These are phyloP conservation scores for Candida jianshihensis DNA, from an alignment of 805 yeast genomes.

Conservation along the genomic window DNA sequence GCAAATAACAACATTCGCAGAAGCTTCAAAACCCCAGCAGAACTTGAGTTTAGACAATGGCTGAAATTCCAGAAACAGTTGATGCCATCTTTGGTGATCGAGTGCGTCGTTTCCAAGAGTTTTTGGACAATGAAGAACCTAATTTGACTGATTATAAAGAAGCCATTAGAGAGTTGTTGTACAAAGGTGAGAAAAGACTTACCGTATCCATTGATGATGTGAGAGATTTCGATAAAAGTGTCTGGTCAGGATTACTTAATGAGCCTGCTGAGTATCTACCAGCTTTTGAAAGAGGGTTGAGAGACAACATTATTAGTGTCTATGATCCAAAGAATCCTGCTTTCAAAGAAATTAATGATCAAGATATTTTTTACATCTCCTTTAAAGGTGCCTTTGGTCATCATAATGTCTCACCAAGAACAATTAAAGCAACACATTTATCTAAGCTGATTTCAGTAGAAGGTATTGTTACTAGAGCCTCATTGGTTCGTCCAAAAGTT, in stretches of 20 bases:
- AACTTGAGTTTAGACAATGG: constrained; percentile 11
- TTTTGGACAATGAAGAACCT: constrained; percentile 54
- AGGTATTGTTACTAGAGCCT: constrained; percentile 92
- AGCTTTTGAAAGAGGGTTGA: constrained; percentile 79
- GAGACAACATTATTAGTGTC: constrained; percentile 70
- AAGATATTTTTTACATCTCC: constrained; percentile 64
- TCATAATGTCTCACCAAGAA: constrained; percentile 80
- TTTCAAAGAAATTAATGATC: constrained; percentile 45
- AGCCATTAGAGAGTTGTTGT: constrained; percentile 66
- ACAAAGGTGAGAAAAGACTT: constrained; percentile 58
- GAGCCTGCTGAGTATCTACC: constrained; percentile 83
- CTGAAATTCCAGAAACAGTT: constrained; percentile 17
- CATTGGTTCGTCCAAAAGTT: constrained; percentile 88
- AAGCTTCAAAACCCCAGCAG: not conserved
- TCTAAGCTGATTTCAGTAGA: constrained; percentile 83
- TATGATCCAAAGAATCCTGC: constrained; percentile 56
- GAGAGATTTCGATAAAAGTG: constrained; percentile 70
- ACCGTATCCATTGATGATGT: constrained; percentile 79
- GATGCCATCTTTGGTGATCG: constrained; percentile 68
- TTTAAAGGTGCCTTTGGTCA: constrained; percentile 90
- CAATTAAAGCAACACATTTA: constrained; percentile 68
- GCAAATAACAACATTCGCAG: not conserved
- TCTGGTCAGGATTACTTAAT: constrained; percentile 70
- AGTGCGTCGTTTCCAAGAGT: constrained; percentile 82
- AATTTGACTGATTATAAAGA: constrained; percentile 53